Percentiles rank a stretch among this genome's conserved stretches.
These are phyloP conservation scores for Aspergillus brunneoviolaceus DNA, from an alignment of 2,329 filamentous ascomycete species.

Conservation along the genomic window DNA sequence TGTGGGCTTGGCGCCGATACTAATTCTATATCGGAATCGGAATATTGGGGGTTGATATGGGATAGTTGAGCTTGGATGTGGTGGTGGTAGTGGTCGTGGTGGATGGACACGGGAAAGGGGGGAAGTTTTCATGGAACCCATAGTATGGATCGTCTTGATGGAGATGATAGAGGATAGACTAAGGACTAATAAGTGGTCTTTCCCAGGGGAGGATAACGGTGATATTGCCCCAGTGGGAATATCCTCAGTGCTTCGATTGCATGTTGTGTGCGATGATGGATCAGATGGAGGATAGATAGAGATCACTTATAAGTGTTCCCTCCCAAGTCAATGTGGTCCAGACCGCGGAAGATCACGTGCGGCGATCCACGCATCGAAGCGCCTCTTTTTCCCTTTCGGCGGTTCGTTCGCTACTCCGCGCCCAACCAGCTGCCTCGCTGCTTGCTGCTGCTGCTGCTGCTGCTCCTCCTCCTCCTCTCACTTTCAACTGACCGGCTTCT, in stretches of 20 bases:
- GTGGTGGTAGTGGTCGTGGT: not conserved
- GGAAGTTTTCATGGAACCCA: not conserved
- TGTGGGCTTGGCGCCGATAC: not conserved
- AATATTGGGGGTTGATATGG: too few species aligned
- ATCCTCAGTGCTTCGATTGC: not conserved
- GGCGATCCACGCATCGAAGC: conserved; percentile 17
- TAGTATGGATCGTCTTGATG: too few species aligned
- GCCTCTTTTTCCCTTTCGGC: conserved; percentile 11
- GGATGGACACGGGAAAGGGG: not conserved
- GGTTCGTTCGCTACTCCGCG: conserved; percentile 7
- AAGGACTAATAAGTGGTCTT: not conserved
- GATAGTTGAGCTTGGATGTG: too few species aligned
- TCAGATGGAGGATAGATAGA: not conserved
- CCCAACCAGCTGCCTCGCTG: conserved; percentile 7
- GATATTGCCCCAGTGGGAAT: not conserved
- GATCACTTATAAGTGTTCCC: not conserved
- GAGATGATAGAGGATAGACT: too few species aligned
- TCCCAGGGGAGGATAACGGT: not conserved
- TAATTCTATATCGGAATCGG: not conserved
- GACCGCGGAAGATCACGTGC: conserved; percentile 21
- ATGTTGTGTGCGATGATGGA: not conserved
- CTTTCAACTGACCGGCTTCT: not conserved
- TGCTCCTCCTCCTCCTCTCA: conserved; percentile 1
- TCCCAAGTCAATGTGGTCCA: conserved; percentile 9
- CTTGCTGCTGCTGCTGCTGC: not conserved